Percentiles rank a stretch among this genome's conserved stretches.
Evolutionary conservation across 805 yeast genomes (phyloP).

Genomic region (Wickerhamomyces bisporus): DNA sequence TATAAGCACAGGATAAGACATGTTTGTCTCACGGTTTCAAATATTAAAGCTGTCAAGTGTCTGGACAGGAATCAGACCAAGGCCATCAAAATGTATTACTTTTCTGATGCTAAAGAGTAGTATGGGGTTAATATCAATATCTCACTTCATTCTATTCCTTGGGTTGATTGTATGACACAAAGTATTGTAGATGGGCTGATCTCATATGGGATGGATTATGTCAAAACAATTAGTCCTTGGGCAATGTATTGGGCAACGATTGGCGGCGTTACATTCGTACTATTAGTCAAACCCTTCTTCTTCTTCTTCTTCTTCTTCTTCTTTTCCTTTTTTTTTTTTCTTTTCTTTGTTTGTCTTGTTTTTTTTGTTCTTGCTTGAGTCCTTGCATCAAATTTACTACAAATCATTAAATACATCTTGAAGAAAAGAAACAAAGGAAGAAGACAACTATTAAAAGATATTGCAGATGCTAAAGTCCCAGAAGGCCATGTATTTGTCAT

Average conservation of each 20-base stretch:
- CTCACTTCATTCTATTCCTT: slow-evolving; percentile 41
- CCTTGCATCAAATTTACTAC: slow-evolving; percentile 30
- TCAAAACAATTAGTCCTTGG: slow-evolving; percentile 32
- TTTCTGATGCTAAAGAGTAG: no score
- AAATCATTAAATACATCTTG: slow-evolving; percentile 34
- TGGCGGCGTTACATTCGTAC: slow-evolving; percentile 41
- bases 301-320: slow-evolving; percentile 35
- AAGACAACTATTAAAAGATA: slow-evolving; percentile 14
- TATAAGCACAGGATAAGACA: no score
- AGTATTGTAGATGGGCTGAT: slow-evolving; percentile 36
- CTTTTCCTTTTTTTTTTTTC: slow-evolving; percentile 43
- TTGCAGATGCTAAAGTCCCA: slow-evolving; percentile 22
- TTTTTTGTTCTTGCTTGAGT: slow-evolving; percentile 42
- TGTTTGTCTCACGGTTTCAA: no score
- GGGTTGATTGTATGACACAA: slow-evolving; percentile 9
- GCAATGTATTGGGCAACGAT: slow-evolving; percentile 41
- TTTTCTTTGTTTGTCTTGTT: slow-evolving; percentile 46
- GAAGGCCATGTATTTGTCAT: slow-evolving; percentile 7
- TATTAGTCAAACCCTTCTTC: slow-evolving; percentile 26
- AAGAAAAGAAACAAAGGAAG: slow-evolving; percentile 23
- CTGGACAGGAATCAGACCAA: no score
- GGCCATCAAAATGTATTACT: no score
- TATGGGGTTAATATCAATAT: no score
- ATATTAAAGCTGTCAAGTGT: no score
- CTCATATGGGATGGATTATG: slow-evolving; percentile 19